Conservation (phyloP, 2,329 filamentous ascomycete genomes). For the Diaporthe longicolla region DNA sequence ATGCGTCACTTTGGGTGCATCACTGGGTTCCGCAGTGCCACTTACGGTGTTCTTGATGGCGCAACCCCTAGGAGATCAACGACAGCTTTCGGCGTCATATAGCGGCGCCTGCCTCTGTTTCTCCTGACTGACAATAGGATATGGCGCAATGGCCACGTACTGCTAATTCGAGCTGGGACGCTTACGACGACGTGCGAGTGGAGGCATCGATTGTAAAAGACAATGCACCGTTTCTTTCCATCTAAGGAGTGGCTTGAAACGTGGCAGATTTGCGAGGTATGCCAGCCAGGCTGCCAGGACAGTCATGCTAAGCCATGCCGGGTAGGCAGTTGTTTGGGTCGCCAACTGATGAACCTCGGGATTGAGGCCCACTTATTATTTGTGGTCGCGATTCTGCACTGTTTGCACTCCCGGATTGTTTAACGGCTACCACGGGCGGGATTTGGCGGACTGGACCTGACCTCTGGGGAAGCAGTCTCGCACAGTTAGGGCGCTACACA, state of each 20-base stretch:
- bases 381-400: too few relatives aligned
- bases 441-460: background rate
- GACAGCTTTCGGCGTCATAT: background rate
- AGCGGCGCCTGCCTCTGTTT: background rate
- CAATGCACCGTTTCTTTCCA: background rate
- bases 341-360: background rate
- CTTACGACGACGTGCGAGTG: background rate
- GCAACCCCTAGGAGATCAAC: background rate
- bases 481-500: background rate
- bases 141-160: background rate
- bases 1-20: background rate
- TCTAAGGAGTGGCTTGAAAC: background rate
- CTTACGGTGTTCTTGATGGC: background rate
- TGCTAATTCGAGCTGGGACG: background rate
- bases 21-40: slow-evolving; percentile 8
- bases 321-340: background rate
- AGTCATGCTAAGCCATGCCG: background rate
- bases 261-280: slow-evolving; percentile 3
- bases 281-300: background rate
- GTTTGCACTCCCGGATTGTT: background rate
- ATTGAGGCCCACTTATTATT: background rate
- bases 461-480: too few relatives aligned
- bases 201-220: background rate
- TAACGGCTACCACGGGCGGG: background rate
- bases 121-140: background rate